Evolutionary conservation across 163 green algal species (phyloP).

Genomic region (Prototheca wickerhamii): DNA sequence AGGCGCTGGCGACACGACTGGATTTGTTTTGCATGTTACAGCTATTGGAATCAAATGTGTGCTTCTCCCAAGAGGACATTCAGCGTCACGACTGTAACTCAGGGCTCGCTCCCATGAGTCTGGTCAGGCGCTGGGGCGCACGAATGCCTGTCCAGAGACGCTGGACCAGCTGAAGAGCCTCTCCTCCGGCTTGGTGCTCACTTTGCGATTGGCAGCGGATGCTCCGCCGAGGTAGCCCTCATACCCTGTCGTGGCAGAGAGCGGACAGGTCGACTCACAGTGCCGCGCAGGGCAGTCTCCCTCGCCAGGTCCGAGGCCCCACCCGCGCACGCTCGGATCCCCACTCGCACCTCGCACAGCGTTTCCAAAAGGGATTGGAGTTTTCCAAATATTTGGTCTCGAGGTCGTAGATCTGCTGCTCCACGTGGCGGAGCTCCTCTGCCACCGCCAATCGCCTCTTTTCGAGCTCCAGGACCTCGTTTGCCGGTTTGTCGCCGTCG

Average conservation of each 20-base stretch:
- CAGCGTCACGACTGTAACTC: background rate
- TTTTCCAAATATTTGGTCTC: conserved; percentile 44
- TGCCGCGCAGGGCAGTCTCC: background rate
- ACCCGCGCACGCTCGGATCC: background rate
- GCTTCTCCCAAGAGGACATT: background rate
- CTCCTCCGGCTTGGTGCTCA: conserved; percentile 22
- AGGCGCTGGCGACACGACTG: background rate
- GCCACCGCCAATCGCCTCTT: conserved; percentile 16
- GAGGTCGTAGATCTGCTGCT: conserved; percentile 48
- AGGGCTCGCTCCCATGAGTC: background rate
- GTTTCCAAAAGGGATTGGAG: conserved; percentile 31
- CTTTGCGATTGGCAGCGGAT: conserved; percentile 4
- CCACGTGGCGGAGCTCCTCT: conserved; percentile 32
- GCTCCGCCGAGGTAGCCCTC: conserved; percentile 33
- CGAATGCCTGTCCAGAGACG: conserved; percentile 13
- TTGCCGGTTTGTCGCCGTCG: conserved; percentile 7
- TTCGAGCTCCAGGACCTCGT: conserved; percentile 23
- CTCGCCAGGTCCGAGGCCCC: background rate
- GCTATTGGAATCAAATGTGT: background rate
- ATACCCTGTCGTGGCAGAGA: conserved; percentile 23
- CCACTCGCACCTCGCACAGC: conserved; percentile 23
- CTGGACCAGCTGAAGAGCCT: conserved; percentile 39
- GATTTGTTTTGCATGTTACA: background rate
- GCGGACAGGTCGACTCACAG: background rate
- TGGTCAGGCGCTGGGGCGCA: background rate